A percentile compares a stretch with the other conserved stretches of the same genome.
Evolutionary conservation across 2,329 filamentous ascomycete genomes (phyloP).

Genomic region (Venturia nashicola): DNA sequence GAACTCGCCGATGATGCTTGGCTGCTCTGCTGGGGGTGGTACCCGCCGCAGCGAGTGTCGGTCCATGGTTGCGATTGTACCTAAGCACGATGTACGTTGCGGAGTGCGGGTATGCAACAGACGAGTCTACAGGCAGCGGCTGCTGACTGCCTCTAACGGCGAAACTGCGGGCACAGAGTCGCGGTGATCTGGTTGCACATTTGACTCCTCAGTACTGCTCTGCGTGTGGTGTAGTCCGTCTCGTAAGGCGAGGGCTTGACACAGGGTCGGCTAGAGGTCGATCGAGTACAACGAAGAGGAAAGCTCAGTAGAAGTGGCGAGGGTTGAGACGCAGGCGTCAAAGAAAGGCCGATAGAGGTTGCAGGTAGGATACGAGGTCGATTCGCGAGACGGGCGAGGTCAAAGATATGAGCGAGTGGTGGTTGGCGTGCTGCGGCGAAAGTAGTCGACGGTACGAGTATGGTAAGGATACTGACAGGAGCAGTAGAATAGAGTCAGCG

Average conservation of each 20-base stretch:
- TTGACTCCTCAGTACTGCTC: conserved; percentile 12
- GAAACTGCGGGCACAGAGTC: conserved; percentile 25
- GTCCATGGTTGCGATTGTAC: conserved; percentile 1
- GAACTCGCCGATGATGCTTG: conserved; percentile 57
- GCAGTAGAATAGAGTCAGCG: too few species aligned
- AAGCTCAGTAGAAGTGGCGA: neutral
- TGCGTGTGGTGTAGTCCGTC: neutral
- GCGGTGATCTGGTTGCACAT: conserved; percentile 27
- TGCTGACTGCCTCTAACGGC: conserved; percentile 19
- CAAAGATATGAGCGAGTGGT: neutral
- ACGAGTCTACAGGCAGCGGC: neutral
- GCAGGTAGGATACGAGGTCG: neutral
- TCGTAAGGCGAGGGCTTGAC: neutral
- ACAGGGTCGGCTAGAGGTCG: neutral
- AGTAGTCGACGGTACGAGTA: neutral
- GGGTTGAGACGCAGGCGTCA: neutral
- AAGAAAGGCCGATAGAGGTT: neutral
- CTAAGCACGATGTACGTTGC: conserved; percentile 8
- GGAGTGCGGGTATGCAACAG: conserved; percentile 12
- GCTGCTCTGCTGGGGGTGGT: conserved; percentile 23
- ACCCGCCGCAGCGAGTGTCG: conserved; percentile 16
- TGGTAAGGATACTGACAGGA: neutral
- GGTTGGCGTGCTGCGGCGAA: neutral
- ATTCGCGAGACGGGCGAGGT: neutral
- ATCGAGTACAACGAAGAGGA: neutral